Base-by-base conservation (phyloP, 1,284 basidiomycete species). In the Ganoderma meredithae region DNA sequence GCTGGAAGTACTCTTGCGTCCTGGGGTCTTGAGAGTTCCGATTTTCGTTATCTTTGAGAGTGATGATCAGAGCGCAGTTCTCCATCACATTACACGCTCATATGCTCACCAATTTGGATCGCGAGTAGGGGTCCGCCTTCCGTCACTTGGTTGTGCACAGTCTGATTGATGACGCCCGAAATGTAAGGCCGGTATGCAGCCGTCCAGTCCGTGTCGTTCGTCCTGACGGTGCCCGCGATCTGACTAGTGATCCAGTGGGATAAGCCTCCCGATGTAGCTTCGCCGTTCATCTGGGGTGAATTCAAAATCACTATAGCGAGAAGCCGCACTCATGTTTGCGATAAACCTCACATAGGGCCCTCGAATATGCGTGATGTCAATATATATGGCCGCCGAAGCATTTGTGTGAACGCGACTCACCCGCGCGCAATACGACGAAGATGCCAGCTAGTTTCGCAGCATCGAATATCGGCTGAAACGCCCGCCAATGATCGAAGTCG, bases 191-290 rank as follows among this genome's bases (percentile, higher is more conserved):
- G 82, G 91, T 93, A 95, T 0, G 92, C 86, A 3, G 81, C 84
- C 67, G 79, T 83, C 83, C 86, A 95, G 70, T 92, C 91, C 0
- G 87, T 85, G 8, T 85, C 88, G 72, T 92, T 91, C 44, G 90
- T 94, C 5, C 94, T 85, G 22, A 95, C 81, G 49, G 81, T 81
- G 3, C 90, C 90, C 5, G 88, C 84, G 22, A 93, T 86, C 74
- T 90, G 85, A 17, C 87, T 84, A 1, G 91, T 93, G 15, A 87
- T 83, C 94, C 93, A 95, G 71, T 92, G 91, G 0, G 93, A 86
- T 69, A 94, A 88, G 2, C 93, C 93, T 41, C 93, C 93, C 1
- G 91, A 92, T 0, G 90, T 90, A 0, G 92, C 93, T 78, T 95
- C 94, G 0, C 92, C 91, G 71, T 93, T 93, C 80, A 94, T 94